Evolutionary conservation across 2,329 filamentous ascomycete species (phyloP).

Genomic region (Ophiostoma sp.): DNA sequence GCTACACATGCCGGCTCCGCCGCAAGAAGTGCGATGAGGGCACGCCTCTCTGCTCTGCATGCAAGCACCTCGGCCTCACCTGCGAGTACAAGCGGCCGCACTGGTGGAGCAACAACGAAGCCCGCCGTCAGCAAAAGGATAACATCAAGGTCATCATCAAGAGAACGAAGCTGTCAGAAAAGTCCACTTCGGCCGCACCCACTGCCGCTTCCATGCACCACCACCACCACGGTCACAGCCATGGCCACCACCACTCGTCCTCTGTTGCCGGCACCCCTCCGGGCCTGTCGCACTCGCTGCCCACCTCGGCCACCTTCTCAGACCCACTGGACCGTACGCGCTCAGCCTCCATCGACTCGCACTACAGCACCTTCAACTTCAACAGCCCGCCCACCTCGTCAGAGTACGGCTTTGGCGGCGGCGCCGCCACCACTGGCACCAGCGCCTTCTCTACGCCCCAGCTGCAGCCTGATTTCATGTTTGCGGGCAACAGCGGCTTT

Average conservation of each 20-base stretch:
- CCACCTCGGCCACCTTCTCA: constrained; percentile 73
- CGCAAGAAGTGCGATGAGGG: constrained; percentile 67
- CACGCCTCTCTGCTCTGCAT: constrained; percentile 57
- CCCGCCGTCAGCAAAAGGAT: constrained; percentile 82
- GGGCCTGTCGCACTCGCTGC: constrained; percentile 73
- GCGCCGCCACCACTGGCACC: constrained; percentile 14
- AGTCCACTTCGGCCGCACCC: constrained; percentile 45
- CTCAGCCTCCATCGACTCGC: constrained; percentile 74
- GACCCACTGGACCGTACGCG: constrained; percentile 68
- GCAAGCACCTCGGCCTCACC: constrained; percentile 69
- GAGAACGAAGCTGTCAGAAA: constrained; percentile 84
- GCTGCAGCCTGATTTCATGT: constrained; percentile 59
- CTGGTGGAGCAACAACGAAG: constrained; percentile 96
- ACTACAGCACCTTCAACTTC: constrained; percentile 70
- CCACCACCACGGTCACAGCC: constrained; percentile 13
- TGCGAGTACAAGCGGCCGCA: constrained; percentile 96
- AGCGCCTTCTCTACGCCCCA: constrained; percentile 54
- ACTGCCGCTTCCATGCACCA: constrained; percentile 14
- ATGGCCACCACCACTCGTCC: constrained; percentile 43
- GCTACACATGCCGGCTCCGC: constrained; percentile 63
- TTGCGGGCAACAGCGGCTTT: constrained; percentile 38
- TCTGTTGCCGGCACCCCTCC: constrained; percentile 59
- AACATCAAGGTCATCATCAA: constrained; percentile 97
- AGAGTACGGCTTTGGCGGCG: constrained; percentile 40
- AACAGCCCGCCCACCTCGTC: constrained; percentile 51